Evolutionary conservation across 768 basidiomycete genomes (phyloP), one percentile per base, ranked within the genome.

Genomic region (Calocera viscosa): DNA sequence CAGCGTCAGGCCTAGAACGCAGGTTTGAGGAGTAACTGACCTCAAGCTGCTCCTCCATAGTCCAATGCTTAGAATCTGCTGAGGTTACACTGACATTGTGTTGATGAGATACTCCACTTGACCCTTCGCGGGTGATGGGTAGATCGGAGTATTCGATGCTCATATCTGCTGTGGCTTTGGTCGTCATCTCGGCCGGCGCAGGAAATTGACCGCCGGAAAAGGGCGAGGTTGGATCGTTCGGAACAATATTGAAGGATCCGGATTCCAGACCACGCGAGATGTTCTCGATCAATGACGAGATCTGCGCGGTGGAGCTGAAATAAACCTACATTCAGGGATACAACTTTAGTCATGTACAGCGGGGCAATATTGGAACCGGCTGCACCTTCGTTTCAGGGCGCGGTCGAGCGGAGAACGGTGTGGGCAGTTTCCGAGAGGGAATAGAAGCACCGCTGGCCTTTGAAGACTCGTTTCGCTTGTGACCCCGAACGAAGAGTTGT

Each of bases 231-330:
- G 19, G 47, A 34, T 33, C 32, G 70, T 79, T 75, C 14, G 85
- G 82, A 39, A 81, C 73, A 73, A 91, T 84, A 73, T 91, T 91
- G 80, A 91, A 91, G 39, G 90, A 87, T 53, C 89, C 91, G 43
- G 89, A 81, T 70, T 93, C 91, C 79, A 85, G 84, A 34, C 86
- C 87, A 74, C 86, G 86, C 60, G 90, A 91, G 73, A 93, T 83
- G 72, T 78, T 84, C 73, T 93, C 91, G 67, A 93, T 90, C 68
- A 93, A 80, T 70, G 86, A 88, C 47, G 88, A 89, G 74, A 93
- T 91, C 69, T 91, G 86, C 43, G 85, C 83, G 26, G 87, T 80
- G 19, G 89, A 84, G 71, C 86, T 87, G 75, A 86, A 86, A 76
- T 86, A 88, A 68, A 89, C 84, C 88, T 90, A 65, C 26, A 38